Conservation (phyloP, 108 stramenopile species). For the Nitzschia palea region DNA sequence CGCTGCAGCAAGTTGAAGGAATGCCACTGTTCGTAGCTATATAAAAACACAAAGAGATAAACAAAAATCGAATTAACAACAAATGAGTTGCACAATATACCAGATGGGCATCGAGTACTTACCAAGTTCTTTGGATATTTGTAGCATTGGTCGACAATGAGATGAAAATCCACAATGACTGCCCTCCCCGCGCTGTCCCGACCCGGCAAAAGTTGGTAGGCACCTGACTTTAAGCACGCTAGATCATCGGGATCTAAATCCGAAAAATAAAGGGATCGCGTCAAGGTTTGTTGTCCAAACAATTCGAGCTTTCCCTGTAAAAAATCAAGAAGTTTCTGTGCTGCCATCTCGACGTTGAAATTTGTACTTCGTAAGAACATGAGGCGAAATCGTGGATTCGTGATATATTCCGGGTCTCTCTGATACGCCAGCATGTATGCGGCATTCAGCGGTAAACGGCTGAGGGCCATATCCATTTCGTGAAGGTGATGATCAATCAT, state of each 20-base stretch:
- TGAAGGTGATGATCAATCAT: neutral
- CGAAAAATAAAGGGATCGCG: neutral
- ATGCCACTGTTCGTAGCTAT: neutral
- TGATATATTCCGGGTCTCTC: neutral
- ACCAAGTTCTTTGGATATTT: too few relatives aligned
- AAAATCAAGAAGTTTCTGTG: slow-evolving; percentile 9
- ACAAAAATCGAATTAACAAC: too few relatives aligned
- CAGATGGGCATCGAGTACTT: too few relatives aligned
- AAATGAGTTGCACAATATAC: too few relatives aligned
- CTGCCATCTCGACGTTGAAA: slow-evolving; percentile 19
- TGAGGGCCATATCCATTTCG: slow-evolving; percentile 13
- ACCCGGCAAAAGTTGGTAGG: slow-evolving; percentile 12
- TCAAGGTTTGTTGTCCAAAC: slow-evolving; percentile 6
- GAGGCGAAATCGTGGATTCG: slow-evolving; percentile 18
- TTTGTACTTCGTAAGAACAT: slow-evolving; percentile 31
- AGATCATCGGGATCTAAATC: slow-evolving; percentile 9
- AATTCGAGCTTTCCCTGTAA: slow-evolving; percentile 19
- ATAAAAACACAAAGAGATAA: too few relatives aligned
- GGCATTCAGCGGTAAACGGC: neutral
- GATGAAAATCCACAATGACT: slow-evolving; percentile 5
- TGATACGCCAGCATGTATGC: neutral
- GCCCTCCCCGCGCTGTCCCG: slow-evolving; percentile 29
- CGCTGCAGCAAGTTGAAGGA: neutral
- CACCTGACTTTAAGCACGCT: neutral
- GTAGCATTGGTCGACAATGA: too few relatives aligned